A percentile compares a stretch with the other conserved stretches of the same genome.
These are phyloP conservation scores for Thelonectria rubi DNA, from an alignment of 2,329 filamentous ascomycete species.

Conservation along the genomic window DNA sequence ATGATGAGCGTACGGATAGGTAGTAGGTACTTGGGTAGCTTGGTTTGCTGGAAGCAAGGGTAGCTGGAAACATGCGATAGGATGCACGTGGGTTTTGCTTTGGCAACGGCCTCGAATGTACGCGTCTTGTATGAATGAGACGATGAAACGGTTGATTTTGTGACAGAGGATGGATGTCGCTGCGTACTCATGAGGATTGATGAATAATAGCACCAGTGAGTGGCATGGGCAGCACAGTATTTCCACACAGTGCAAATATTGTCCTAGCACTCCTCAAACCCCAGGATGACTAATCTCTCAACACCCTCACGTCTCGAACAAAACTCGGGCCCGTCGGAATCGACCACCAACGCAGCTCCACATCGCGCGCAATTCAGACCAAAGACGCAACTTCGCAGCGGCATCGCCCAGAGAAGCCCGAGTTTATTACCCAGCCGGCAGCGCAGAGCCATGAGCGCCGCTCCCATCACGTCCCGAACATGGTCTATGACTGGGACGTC, in stretches of 20 bases:
- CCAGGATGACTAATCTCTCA: constrained; percentile 29
- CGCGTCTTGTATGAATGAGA: too few species aligned
- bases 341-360: constrained; percentile 45
- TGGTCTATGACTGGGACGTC: constrained; percentile 59
- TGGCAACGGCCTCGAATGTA: too few species aligned
- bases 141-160: too few species aligned
- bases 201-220: too few species aligned
- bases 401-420: neutral
- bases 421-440: constrained; percentile 4
- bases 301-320: constrained; percentile 4
- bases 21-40: too few species aligned
- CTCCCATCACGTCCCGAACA: constrained; percentile 41
- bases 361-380: constrained; percentile 34
- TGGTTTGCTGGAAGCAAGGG: neutral
- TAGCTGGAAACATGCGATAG: too few species aligned
- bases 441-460: constrained; percentile 23
- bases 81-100: too few species aligned
- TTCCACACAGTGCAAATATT: neutral
- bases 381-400: constrained; percentile 37
- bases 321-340: constrained; percentile 36
- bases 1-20: neutral
- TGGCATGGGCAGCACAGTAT: neutral
- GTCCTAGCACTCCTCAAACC: neutral
- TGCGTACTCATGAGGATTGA: too few species aligned
- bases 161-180: too few species aligned